phyloP scores from a whole-genome alignment of 1,139 yeast genomes.

The Pichia kudriavzevii region DNA sequence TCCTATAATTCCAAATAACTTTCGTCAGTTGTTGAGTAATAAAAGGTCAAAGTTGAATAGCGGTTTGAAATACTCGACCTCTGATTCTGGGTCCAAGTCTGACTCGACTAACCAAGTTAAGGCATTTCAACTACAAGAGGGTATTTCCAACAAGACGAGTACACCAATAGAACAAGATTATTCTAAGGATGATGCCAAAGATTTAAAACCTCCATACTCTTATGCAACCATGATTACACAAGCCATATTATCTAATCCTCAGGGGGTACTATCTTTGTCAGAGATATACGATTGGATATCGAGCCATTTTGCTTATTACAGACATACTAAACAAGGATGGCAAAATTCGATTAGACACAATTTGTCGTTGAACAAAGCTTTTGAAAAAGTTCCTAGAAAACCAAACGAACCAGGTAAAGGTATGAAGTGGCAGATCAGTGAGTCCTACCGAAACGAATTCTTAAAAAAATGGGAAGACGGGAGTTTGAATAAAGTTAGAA shows the following conservation, averaged over 20 bases:
- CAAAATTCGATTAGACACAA: conserved; percentile 57
- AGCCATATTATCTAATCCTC: conserved; percentile 81
- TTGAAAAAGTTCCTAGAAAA: conserved; percentile 89
- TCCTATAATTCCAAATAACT: conserved; percentile 53
- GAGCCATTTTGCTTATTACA: conserved; percentile 80
- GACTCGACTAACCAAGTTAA: conserved; percentile 30
- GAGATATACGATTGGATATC: conserved; percentile 92
- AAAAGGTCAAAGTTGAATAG: conserved; percentile 20
- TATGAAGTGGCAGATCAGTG: conserved; percentile 97
- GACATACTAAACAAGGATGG: conserved; percentile 89
- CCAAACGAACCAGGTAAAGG: conserved; percentile 98
- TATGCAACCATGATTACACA: conserved; percentile 98
- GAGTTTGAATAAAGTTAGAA: conserved; percentile 59
- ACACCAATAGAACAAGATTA: conserved; percentile 66
- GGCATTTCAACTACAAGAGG: conserved; percentile 41
- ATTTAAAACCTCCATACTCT: conserved; percentile 92
- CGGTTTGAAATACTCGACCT: conserved; percentile 10
- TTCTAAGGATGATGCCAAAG: conserved; percentile 84
- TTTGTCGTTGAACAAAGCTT: conserved; percentile 51
- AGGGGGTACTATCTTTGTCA: conserved; percentile 80
- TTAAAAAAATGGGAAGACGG: conserved; percentile 72
- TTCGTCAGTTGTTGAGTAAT: conserved; percentile 35
- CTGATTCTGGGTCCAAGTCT: too few species aligned
- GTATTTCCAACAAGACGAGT: conserved; percentile 16
- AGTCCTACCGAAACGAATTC: conserved; percentile 76